Conservation (phyloP, 2,329 filamentous ascomycete species). For the Fusarium pilosicola region DNA sequence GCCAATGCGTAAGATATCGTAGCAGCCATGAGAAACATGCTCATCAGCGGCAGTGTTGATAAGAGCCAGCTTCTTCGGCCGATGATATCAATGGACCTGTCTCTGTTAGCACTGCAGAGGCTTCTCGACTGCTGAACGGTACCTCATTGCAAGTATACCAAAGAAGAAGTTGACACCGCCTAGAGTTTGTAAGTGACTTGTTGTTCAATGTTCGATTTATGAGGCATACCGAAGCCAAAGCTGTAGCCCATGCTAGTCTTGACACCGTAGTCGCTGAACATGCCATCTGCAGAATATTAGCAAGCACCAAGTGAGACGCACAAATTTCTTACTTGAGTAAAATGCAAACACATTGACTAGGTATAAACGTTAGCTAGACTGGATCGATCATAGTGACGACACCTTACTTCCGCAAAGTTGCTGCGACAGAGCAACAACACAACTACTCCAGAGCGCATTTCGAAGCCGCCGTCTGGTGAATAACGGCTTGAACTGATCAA, state of each 20-base stretch:
- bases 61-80: conserved; percentile 57
- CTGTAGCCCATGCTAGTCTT: conserved; percentile 33
- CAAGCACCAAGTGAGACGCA: no score
- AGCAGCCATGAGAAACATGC: conserved; percentile 22
- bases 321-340: conserved; percentile 51
- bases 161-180: conserved; percentile 53
- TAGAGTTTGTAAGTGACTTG: background rate
- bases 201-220: background rate
- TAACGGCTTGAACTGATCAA: conserved; percentile 26
- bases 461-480: conserved; percentile 17
- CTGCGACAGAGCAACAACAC: conserved; percentile 41
- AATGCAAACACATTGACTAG: conserved; percentile 52
- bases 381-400: accelerated
- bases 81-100: conserved; percentile 48
- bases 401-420: conserved; percentile 44
- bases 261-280: conserved; percentile 31
- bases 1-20: conserved; percentile 15
- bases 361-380: background rate
- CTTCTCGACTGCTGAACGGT: accelerated
- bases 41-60: conserved; percentile 56
- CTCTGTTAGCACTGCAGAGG: background rate
- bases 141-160: conserved; percentile 49
- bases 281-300: background rate
- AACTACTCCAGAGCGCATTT: conserved; percentile 42
- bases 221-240: conserved; percentile 45